Percentiles rank a stretch among this genome's conserved stretches.
Conservation (phyloP, 768 basidiomycete genomes). For the Boletus tylopilopsis region DNA sequence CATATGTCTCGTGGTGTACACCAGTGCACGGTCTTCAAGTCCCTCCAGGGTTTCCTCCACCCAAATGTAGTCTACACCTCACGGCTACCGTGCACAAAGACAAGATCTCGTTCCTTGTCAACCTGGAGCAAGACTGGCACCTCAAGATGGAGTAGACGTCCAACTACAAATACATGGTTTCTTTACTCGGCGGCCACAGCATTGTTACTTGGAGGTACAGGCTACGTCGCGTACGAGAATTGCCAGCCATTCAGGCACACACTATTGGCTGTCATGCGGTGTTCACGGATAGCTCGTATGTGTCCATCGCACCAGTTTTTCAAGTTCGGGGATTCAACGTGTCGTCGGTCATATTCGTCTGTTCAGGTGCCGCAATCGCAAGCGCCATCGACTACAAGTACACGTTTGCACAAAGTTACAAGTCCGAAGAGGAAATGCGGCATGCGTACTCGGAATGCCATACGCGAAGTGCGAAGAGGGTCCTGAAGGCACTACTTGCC, state of each 20-base stretch:
- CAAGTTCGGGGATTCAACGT: slow-evolving; percentile 19
- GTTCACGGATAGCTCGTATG: slow-evolving; percentile 72
- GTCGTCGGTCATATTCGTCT: slow-evolving; percentile 2
- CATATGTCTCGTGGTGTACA: slow-evolving; percentile 19
- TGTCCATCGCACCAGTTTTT: slow-evolving; percentile 22
- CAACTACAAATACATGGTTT: slow-evolving; percentile 18
- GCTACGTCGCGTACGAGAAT: slow-evolving; percentile 56
- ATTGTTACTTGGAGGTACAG: slow-evolving; percentile 30
- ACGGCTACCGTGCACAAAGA: slow-evolving; percentile 3
- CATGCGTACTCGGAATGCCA: slow-evolving; percentile 77
- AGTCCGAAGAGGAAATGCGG: slow-evolving; percentile 45
- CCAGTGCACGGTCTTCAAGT: slow-evolving; percentile 10
- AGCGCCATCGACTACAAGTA: slow-evolving; percentile 71
- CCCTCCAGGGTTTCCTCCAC: slow-evolving; percentile 7
- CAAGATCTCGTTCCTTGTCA: slow-evolving; percentile 10
- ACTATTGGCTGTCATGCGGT: slow-evolving; percentile 69
- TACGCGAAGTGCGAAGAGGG: slow-evolving; percentile 71
- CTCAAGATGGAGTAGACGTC: slow-evolving; percentile 3
- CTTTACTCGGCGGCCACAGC: slow-evolving; percentile 23
- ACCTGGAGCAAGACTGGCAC: not conserved
- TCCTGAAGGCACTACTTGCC: slow-evolving; percentile 78
- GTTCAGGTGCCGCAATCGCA: slow-evolving; percentile 54
- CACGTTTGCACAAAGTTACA: slow-evolving; percentile 54
- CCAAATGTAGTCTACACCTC: slow-evolving; percentile 1
- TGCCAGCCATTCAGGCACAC: slow-evolving; percentile 73